phyloP scores from a whole-genome alignment of 192 early-diverging fungal genomes.

The Physocladia obscura region DNA sequence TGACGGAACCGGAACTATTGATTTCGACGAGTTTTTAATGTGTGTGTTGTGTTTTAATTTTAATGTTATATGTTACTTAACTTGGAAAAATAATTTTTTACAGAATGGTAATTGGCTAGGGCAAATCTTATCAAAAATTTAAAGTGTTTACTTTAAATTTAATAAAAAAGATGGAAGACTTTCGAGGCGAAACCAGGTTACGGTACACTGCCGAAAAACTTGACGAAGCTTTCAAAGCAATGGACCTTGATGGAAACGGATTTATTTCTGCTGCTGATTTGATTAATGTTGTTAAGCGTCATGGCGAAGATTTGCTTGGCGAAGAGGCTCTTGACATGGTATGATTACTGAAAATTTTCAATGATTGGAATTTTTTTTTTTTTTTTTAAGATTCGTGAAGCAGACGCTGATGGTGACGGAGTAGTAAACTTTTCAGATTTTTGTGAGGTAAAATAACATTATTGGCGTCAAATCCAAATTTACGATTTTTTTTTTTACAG shows the following conservation, averaged over 20 bases:
- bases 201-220: conserved; percentile 32
- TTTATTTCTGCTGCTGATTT: conserved; percentile 38
- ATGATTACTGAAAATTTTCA: conserved; percentile 1
- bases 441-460: conserved; percentile 28
- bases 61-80: background rate
- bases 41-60: background rate
- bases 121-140: background rate
- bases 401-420: conserved; percentile 43
- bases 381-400: conserved; percentile 13
- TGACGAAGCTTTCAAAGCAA: conserved; percentile 39
- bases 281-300: conserved; percentile 11
- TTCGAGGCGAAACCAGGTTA: conserved; percentile 14
- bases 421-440: conserved; percentile 44
- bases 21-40: conserved; percentile 50
- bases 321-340: conserved; percentile 47
- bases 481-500: no score
- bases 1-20: conserved; percentile 40
- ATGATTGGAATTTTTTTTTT: background rate
- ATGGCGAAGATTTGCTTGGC: conserved; percentile 26
- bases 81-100: conserved; percentile 16
- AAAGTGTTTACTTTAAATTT: background rate
- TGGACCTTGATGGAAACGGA: conserved; percentile 46
- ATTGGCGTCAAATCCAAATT: no score
- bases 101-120: conserved; percentile 4
- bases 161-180: conserved; percentile 29